A percentile compares a stretch with the other conserved stretches of the same genome.
Evolutionary conservation across 1,284 basidiomycete genomes (phyloP).

Genomic region (Cryptococcus sp.): DNA sequence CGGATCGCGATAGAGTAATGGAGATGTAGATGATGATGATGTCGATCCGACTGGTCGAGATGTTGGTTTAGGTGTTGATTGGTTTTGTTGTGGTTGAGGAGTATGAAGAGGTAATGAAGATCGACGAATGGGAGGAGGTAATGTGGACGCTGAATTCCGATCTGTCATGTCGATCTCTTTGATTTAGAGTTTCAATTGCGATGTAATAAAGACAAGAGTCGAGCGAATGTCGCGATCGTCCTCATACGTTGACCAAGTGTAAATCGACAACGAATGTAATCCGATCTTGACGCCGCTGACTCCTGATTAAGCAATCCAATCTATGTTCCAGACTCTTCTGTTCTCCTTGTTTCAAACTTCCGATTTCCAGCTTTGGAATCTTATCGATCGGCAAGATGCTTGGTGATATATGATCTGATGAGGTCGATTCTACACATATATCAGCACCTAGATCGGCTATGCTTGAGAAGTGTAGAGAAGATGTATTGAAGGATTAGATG

Average conservation of each 20-base stretch:
- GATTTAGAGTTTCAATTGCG: not conserved
- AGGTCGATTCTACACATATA: too few species aligned
- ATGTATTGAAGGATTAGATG: too few species aligned
- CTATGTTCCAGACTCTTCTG: not conserved
- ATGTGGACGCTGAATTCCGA: not conserved
- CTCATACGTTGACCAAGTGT: too few species aligned
- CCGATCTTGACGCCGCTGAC: too few species aligned
- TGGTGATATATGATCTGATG: too few species aligned
- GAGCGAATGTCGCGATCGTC: too few species aligned
- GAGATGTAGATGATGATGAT: constrained; percentile 2
- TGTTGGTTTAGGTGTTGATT: not conserved
- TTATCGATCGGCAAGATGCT: not conserved
- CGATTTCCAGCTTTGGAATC: not conserved
- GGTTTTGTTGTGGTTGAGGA: not conserved
- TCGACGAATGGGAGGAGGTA: not conserved
- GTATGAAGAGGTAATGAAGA: not conserved
- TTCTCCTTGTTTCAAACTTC: not conserved
- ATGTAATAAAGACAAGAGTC: not conserved
- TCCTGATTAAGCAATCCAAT: too few species aligned
- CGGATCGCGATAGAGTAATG: not conserved
- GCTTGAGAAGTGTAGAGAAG: too few species aligned
- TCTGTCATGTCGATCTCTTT: constrained; percentile 7
- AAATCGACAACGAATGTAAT: too few species aligned
- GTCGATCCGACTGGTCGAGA: not conserved
- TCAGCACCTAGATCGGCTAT: too few species aligned